Percentiles rank a stretch among this genome's conserved stretches.
Evolutionary conservation across 495 filamentous ascomycete species (phyloP).

Genomic region (Trichoderma erinaceum): DNA sequence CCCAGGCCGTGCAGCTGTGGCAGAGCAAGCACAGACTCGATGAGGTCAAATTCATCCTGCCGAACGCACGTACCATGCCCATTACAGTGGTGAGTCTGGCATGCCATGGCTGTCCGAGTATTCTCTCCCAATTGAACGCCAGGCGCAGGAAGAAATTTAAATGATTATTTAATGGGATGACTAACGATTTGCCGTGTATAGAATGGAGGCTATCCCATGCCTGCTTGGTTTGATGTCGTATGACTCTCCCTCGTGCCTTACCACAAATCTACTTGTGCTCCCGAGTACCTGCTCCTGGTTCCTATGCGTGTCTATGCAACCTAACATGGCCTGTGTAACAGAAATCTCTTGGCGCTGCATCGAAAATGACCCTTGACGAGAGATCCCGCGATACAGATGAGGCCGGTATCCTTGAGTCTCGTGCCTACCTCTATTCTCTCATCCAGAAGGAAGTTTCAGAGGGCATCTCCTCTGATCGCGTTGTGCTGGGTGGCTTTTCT

Average conservation of each 20-base stretch:
- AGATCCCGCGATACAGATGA: constrained; percentile 53
- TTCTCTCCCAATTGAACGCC: not conserved
- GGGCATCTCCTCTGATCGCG: constrained; percentile 69
- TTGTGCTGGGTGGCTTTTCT: constrained; percentile 63
- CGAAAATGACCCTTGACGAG: not conserved
- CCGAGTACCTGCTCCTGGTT: not conserved
- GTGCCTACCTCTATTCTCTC: constrained; percentile 65
- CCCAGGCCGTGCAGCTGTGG: constrained; percentile 65
- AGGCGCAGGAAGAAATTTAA: not conserved
- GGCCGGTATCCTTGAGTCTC: constrained; percentile 60
- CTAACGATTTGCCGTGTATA: not conserved
- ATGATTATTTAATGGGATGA: not conserved
- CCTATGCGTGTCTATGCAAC: not conserved
- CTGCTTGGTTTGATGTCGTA: constrained; percentile 80
- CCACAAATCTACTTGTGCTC: constrained; percentile 5
- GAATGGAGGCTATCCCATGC: constrained; percentile 63
- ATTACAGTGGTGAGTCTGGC: constrained; percentile 62
- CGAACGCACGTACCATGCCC: constrained; percentile 76
- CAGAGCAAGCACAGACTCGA: constrained; percentile 69
- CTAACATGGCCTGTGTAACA: not conserved
- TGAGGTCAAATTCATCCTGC: constrained; percentile 80
- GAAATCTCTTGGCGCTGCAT: constrained; percentile 3
- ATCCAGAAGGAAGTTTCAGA: constrained; percentile 69
- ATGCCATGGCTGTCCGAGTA: not conserved
- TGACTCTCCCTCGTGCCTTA: constrained; percentile 33